Conservation (phyloP, 805 yeast species). For the Jamesozyma jinghongensis region DNA sequence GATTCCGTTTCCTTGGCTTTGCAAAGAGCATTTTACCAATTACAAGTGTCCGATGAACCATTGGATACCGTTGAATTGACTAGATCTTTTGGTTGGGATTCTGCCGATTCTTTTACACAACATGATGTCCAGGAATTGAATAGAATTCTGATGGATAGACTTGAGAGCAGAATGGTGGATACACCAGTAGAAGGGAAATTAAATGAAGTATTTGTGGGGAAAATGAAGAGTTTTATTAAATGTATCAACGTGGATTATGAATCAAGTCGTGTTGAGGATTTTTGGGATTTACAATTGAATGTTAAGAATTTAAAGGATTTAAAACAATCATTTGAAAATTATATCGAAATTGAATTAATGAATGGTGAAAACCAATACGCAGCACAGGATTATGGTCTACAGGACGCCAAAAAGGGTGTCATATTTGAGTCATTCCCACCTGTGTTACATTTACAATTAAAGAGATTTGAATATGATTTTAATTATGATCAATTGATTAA, state of each 20-base stretch:
- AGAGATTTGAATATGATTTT: conserved; percentile 91
- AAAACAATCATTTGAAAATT: conserved; percentile 70
- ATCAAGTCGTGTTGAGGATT: conserved; percentile 84
- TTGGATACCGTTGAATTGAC: conserved; percentile 83
- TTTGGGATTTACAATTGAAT: conserved; percentile 95
- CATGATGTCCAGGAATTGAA: conserved; percentile 97
- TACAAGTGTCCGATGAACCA: conserved; percentile 65
- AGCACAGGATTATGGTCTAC: conserved; percentile 82
- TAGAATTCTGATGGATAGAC: conserved; percentile 87
- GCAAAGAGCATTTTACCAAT: conserved; percentile 76
- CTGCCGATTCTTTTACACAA: conserved; percentile 90
- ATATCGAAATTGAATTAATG: conserved; percentile 78
- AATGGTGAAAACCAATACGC: conserved; percentile 94
- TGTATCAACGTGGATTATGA: conserved; percentile 92
- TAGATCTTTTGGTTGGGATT: conserved; percentile 93
- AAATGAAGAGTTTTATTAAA: conserved; percentile 89
- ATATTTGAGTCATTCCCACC: conserved; percentile 86
- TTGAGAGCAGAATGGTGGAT: conserved; percentile 86
- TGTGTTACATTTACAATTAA: conserved; percentile 84
- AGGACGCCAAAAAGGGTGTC: conserved; percentile 95
- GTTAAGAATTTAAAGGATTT: conserved; percentile 75
- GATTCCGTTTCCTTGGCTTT: conserved; percentile 72
- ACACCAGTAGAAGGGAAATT: conserved; percentile 68
- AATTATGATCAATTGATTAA: conserved; percentile 80
- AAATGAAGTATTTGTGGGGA: conserved; percentile 84